A percentile compares a stretch with the other conserved stretches of the same genome.
Evolutionary conservation across 2,329 filamentous ascomycete species (phyloP).

Genomic region (Exserohilum rostratum): DNA sequence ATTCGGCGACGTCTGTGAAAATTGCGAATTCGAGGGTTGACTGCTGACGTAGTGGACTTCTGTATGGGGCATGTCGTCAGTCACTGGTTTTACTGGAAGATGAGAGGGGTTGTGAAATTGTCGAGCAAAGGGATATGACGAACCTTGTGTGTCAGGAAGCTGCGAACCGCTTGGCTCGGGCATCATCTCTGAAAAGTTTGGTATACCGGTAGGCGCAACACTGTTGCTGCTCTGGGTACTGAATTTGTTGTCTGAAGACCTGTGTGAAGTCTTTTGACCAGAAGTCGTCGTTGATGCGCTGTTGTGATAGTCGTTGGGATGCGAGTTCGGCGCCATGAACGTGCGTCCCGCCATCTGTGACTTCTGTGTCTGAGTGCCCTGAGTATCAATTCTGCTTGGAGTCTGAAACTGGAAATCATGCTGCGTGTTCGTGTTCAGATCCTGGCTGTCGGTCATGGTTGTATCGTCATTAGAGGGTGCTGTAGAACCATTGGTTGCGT

Average conservation of each 20-base stretch:
- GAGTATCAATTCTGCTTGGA: constrained; percentile 36
- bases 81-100: constrained; percentile 11
- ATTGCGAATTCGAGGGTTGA: constrained; percentile 48
- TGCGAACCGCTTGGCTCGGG: constrained; percentile 61
- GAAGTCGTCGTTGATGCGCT: constrained; percentile 87
- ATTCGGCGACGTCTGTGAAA: constrained; percentile 46
- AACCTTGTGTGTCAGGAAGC: constrained; percentile 68
- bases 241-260: constrained; percentile 74
- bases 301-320: constrained; percentile 71
- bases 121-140: constrained; percentile 37
- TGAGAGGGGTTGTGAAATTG: constrained; percentile 18
- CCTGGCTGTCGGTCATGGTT: constrained; percentile 54
- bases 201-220: constrained; percentile 54
- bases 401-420: constrained; percentile 43
- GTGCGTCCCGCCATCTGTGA: constrained; percentile 70
- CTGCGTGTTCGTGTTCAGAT: constrained; percentile 40
- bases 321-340: constrained; percentile 63
- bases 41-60: constrained; percentile 44
- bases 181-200: constrained; percentile 61
- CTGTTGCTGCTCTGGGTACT: constrained; percentile 76
- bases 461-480: constrained; percentile 52
- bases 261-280: constrained; percentile 79
- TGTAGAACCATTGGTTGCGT: constrained; percentile 51
- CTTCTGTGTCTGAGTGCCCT: constrained; percentile 57
- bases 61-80: constrained; percentile 28